Base-by-base conservation (phyloP, 495 filamentous ascomycete genomes). In the Penicillium soppii region DNA sequence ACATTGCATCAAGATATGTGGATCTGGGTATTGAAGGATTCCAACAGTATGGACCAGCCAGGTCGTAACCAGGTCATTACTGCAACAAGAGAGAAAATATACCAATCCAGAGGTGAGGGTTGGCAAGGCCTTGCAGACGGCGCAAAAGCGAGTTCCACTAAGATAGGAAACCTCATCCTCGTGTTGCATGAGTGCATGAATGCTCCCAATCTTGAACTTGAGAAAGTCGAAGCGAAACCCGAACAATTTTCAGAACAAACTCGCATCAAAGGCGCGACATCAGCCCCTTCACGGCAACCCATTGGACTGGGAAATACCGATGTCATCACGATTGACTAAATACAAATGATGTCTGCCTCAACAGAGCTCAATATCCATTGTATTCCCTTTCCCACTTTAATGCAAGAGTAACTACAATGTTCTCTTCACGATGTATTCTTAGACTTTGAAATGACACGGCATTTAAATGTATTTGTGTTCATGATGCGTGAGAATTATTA, bases 61-160 rank as follows among this genome's bases (percentile, higher is more conserved):
- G 57, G 55, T 7, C 52, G 49, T 20, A 47, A 47, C 13, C 57
- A 61, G 17, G 30, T 68, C 19, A 50, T 47, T 47, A 35, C 35
- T 13, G 53, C 39, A 1, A 52, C 74, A 1, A 57, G 55, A 25
- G 67, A 71, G 29, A 67, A 57, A 19, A 42, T 79, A 8, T 74
- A 69, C 45, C 68, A 69, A 23, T 69, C 71, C 4, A 73, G 69
- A 35, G 76, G 76, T 29, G 56, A 74, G 27, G 74, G 74, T 16
- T 81, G 77, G 77, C 66, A 61, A 41, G 77, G 77, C n/a, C 60
- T 77, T 9, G 73, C 70, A 1, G 72, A 70, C 40, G 76, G 76
- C 8, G 72, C 68, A 41, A 63, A 74, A 32, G 68, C 74, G 9
- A 49, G 63, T 7, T 41, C 66, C 40, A 62, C 69, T 6, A 68